These are phyloP conservation scores for Aspergillus japonicus DNA, from an alignment of 2,329 filamentous ascomycete genomes.

Conservation along the genomic window DNA sequence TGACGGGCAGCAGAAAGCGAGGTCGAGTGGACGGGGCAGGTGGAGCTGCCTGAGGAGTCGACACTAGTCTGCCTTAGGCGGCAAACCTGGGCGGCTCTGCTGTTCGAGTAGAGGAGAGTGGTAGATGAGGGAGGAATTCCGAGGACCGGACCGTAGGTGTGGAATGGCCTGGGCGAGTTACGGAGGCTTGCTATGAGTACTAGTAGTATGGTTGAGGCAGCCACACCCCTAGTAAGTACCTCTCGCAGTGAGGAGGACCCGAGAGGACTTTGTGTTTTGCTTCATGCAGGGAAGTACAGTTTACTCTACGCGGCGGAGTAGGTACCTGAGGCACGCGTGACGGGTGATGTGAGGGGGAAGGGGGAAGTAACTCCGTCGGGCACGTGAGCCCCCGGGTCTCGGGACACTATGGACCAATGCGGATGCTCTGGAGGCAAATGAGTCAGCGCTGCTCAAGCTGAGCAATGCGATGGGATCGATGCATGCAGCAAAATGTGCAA, in stretches of 20 bases:
- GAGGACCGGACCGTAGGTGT: neutral
- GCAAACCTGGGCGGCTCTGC: neutral
- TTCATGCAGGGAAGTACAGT: neutral
- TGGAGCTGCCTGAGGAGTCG: slow-evolving; percentile 22
- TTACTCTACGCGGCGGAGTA: too few species aligned
- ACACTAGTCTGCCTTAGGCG: slow-evolving; percentile 12
- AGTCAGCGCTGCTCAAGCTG: neutral
- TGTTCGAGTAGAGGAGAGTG: neutral
- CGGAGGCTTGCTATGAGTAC: neutral
- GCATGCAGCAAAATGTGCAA: neutral
- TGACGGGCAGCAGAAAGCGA: slow-evolving; percentile 27
- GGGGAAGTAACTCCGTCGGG: neutral
- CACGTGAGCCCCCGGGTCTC: neutral
- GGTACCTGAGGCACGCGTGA: too few species aligned
- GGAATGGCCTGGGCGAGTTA: neutral
- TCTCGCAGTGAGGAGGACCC: neutral
- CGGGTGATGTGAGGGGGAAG: neutral
- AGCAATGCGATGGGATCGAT: neutral
- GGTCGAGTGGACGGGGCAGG: slow-evolving; percentile 25
- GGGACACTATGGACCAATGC: too few species aligned
- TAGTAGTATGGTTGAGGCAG: neutral
- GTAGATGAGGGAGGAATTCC: neutral
- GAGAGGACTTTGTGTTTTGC: neutral
- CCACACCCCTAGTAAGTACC: neutral
- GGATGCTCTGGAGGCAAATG: neutral